These are phyloP conservation scores for Plasmodium vivax DNA, from an alignment of 169 alveolate species.

Conservation along the genomic window DNA sequence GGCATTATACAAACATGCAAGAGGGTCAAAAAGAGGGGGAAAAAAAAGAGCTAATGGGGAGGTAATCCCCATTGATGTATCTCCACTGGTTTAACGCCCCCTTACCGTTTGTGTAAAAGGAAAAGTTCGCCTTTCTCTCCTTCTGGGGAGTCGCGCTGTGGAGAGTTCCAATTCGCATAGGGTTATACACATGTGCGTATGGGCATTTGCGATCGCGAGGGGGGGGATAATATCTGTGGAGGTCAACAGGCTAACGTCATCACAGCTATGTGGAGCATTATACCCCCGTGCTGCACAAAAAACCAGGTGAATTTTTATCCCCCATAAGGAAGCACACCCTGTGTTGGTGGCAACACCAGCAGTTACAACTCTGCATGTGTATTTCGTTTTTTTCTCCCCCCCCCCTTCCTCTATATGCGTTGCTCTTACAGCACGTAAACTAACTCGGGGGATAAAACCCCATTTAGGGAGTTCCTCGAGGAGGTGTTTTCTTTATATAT, in stretches of 20 bases:
- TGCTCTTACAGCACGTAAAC: not conserved
- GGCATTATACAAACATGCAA: not conserved
- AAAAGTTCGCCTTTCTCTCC: not conserved
- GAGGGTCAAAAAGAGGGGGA: not conserved
- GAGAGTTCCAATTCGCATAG: not conserved
- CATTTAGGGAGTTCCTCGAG: not conserved
- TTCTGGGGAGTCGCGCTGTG: not conserved
- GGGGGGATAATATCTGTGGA: not conserved
- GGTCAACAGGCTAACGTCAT: not conserved
- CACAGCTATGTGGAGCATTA: not conserved
- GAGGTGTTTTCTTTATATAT: conserved; percentile 54
- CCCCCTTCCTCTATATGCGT: not conserved
- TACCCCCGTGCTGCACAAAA: not conserved
- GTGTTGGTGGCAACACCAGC: not conserved
- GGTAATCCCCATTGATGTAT: not conserved
- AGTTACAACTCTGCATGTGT: not conserved
- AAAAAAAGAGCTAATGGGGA: not conserved
- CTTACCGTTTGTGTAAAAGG: conserved; percentile 42
- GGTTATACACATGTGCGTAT: not conserved
- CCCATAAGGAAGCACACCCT: not conserved
- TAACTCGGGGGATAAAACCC: not conserved
- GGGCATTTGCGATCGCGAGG: not conserved
- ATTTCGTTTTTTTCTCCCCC: not conserved
- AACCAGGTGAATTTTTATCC: not conserved
- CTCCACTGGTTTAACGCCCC: not conserved